Conservation (phyloP, 345 rosid genomes). For the Nephelium lappaceum region DNA sequence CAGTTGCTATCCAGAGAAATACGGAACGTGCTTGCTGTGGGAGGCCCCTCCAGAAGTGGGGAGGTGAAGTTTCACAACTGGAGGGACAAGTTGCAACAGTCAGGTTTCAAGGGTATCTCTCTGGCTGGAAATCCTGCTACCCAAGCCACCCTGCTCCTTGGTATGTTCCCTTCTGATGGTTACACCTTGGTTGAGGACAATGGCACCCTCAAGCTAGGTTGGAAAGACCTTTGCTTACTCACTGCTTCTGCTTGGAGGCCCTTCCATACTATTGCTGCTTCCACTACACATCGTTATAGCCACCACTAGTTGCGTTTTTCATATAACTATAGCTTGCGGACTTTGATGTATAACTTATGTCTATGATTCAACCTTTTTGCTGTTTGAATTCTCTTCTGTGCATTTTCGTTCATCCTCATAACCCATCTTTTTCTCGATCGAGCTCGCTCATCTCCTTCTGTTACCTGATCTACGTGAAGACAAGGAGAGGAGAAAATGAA, state of each 20-base stretch:
- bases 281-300: constrained; percentile 4
- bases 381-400: too few species aligned
- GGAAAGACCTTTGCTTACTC: constrained; percentile 98
- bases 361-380: too few species aligned
- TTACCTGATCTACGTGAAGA: neutral
- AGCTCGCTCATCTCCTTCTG: neutral
- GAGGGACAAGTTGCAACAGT: constrained; percentile 89
- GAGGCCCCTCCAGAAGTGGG: constrained; percentile 80
- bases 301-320: constrained; percentile 19
- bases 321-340: too few species aligned
- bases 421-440: too few species aligned
- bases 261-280: constrained; percentile 25
- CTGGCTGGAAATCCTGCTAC: constrained; percentile 91
- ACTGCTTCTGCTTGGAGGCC: constrained; percentile 99
- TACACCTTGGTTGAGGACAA: constrained; percentile 94
- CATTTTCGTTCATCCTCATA: too few species aligned
- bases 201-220: constrained; percentile 92
- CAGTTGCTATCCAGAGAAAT: constrained; percentile 91
- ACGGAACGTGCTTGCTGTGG: constrained; percentile 78
- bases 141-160: constrained; percentile 83
- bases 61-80: constrained; percentile 83
- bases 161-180: constrained; percentile 96
- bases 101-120: constrained; percentile 83
- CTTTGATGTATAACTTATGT: too few species aligned
- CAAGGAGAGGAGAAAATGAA: too few species aligned